Evolutionary conservation across 768 basidiomycete species (phyloP).

Genomic region (Agrocybe pediades): DNA sequence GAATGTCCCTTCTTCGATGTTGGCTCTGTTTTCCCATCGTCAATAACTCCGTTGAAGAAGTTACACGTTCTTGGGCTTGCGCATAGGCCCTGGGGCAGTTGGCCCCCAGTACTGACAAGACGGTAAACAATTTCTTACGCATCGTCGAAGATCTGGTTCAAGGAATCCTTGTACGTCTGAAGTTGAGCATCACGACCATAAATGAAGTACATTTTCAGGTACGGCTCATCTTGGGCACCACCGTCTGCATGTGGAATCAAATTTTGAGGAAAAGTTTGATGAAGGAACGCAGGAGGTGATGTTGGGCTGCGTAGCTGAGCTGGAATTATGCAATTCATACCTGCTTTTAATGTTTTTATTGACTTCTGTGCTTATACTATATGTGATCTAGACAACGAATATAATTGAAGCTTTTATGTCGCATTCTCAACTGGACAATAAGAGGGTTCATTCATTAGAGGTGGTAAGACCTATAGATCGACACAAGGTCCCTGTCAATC

Average conservation of each 20-base stretch:
- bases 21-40: conserved; percentile 7
- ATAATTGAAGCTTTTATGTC: no score
- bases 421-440: no score
- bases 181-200: not conserved
- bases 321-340: no score
- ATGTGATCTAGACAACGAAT: no score
- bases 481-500: no score
- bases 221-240: conserved; percentile 27
- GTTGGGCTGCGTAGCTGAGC: no score
- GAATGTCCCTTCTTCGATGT: conserved; percentile 34
- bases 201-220: conserved; percentile 17
- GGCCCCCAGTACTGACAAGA: conserved; percentile 37
- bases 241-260: conserved; percentile 33
- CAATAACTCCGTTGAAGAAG: conserved; percentile 24
- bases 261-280: no score
- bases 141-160: conserved; percentile 37
- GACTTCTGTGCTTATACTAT: no score
- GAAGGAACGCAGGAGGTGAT: no score
- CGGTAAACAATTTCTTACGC: conserved; percentile 37
- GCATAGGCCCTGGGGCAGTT: conserved; percentile 30
- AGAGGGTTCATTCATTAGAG: no score
- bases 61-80: conserved; percentile 33
- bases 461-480: no score
- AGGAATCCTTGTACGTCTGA: conserved; percentile 29
- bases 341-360: no score